Evolutionary conservation across 2,329 filamentous ascomycete genomes (phyloP).

Genomic region (Neobulgaria alba): DNA sequence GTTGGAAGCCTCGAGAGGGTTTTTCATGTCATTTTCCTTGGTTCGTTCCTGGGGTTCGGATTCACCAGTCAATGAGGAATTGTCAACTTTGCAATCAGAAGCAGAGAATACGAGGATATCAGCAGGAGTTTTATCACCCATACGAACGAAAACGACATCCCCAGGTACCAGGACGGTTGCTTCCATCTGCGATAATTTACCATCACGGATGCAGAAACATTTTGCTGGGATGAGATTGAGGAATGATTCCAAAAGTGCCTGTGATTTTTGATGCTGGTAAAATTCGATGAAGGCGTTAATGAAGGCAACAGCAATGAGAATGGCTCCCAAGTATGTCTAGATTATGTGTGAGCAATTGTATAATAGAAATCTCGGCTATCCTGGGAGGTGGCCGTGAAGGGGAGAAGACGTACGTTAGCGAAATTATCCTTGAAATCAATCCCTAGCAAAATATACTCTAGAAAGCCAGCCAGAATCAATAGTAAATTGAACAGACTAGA

Average conservation of each 20-base stretch:
- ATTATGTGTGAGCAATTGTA: slow-evolving; percentile 2
- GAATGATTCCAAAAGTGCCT: slow-evolving; percentile 35
- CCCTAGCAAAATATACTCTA: slow-evolving; percentile 14
- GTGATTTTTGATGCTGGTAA: slow-evolving; percentile 13
- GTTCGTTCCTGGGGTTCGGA: slow-evolving; percentile 47
- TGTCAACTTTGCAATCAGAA: slow-evolving; percentile 63
- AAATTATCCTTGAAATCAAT: slow-evolving; percentile 13
- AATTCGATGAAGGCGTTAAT: slow-evolving; percentile 16
- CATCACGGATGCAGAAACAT: slow-evolving; percentile 37
- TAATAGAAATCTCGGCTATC: neutral
- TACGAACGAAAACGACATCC: slow-evolving; percentile 52
- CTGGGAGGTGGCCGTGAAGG: neutral
- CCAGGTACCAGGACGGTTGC: slow-evolving; percentile 45
- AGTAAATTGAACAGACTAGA: slow-evolving; percentile 12
- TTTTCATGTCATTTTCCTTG: slow-evolving; percentile 61
- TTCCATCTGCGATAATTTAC: slow-evolving; percentile 32
- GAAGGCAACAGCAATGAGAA: slow-evolving; percentile 10
- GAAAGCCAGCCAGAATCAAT: slow-evolving; percentile 9
- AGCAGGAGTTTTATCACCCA: slow-evolving; percentile 61
- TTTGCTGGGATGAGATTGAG: slow-evolving; percentile 37
- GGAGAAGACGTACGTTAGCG: slow-evolving; percentile 7
- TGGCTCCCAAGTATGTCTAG: slow-evolving; percentile 14
- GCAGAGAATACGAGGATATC: slow-evolving; percentile 56
- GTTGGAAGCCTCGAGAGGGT: slow-evolving; percentile 47
- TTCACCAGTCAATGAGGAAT: slow-evolving; percentile 66